A percentile compares a stretch with the other conserved stretches of the same genome.
Evolutionary conservation across 2,329 filamentous ascomycete species (phyloP).

Genomic region (Ramichloridium luteum): DNA sequence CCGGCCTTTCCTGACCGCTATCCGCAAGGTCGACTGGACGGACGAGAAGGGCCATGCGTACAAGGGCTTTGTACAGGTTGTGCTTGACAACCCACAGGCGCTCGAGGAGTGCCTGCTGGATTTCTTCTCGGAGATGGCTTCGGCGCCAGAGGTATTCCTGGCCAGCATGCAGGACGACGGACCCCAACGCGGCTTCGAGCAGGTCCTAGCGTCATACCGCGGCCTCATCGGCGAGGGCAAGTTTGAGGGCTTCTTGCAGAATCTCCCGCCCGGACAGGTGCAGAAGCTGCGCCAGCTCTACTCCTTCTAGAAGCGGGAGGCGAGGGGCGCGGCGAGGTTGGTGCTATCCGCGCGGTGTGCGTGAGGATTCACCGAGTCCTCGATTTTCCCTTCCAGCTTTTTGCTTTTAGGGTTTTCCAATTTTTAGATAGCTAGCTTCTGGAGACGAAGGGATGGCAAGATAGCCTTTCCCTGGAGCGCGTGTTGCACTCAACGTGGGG

Average conservation of each 20-base stretch:
- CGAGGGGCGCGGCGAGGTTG: slow-evolving; percentile 1
- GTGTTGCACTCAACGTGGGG: too few relatives aligned
- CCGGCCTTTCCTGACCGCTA: slow-evolving; percentile 65
- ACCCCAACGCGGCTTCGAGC: slow-evolving; percentile 57
- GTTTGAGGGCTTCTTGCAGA: slow-evolving; percentile 40
- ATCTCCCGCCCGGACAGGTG: slow-evolving; percentile 33
- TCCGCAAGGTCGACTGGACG: slow-evolving; percentile 74
- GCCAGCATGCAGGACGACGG: slow-evolving; percentile 50
- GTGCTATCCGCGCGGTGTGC: too few relatives aligned
- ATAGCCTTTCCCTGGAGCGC: too few relatives aligned
- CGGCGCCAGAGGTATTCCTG: slow-evolving; percentile 46
- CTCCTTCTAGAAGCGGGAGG: slow-evolving; percentile 22
- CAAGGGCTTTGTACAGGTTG: slow-evolving; percentile 74
- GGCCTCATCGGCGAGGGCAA: slow-evolving; percentile 39
- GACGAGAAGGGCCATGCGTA: slow-evolving; percentile 93
- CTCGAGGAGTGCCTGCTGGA: slow-evolving; percentile 76
- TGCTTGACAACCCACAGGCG: slow-evolving; percentile 75
- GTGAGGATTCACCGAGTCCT: too few relatives aligned
- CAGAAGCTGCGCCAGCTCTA: slow-evolving; percentile 34
- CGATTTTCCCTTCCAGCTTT: too few relatives aligned
- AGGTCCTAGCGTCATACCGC: slow-evolving; percentile 44
- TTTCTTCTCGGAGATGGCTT: slow-evolving; percentile 75
- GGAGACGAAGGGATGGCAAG: too few relatives aligned
- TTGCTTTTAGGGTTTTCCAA: too few relatives aligned
- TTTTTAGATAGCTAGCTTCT: too few relatives aligned